Conservation (phyloP, 148 eudicot species). For the Nepenthes gracilis region DNA sequence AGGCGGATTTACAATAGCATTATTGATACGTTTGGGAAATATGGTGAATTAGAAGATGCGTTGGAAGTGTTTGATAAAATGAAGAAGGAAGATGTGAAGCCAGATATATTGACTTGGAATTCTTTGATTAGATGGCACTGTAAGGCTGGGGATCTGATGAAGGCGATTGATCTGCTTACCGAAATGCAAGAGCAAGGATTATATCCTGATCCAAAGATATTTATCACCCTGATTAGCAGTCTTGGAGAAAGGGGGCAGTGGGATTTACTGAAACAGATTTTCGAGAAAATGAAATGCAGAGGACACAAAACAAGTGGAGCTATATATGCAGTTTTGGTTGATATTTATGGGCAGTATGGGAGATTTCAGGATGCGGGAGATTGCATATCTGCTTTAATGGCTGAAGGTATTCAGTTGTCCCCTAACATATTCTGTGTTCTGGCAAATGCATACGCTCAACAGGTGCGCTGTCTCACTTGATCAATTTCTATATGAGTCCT, state of each 20-base stretch:
- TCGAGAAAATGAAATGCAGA: conserved; percentile 55
- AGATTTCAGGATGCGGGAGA: conserved; percentile 55
- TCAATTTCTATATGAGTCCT: neutral
- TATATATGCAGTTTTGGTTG: conserved; percentile 70
- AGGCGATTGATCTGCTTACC: conserved; percentile 50
- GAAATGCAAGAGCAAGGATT: conserved; percentile 81
- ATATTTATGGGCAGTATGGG: conserved; percentile 89
- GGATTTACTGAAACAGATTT: conserved; percentile 50
- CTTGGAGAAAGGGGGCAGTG: conserved; percentile 75
- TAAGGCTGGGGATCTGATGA: conserved; percentile 38
- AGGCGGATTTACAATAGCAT: conserved; percentile 62
- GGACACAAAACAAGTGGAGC: conserved; percentile 56
- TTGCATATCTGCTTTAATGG: conserved; percentile 51
- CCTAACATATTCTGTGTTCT: conserved; percentile 64
- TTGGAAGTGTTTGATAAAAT: conserved; percentile 50
- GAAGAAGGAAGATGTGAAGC: conserved; percentile 49
- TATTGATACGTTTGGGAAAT: conserved; percentile 63
- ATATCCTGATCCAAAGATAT: conserved; percentile 89
- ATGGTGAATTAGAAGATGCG: conserved; percentile 61
- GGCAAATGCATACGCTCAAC: conserved; percentile 95
- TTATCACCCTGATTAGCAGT: conserved; percentile 45
- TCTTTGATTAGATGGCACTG: conserved; percentile 76
- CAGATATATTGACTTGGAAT: conserved; percentile 73
- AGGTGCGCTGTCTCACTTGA: conserved; percentile 25
- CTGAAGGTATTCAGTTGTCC: conserved; percentile 53